These are phyloP conservation scores for Peronospora destructor DNA, from an alignment of 352 stramenopile species.

Conservation along the genomic window DNA sequence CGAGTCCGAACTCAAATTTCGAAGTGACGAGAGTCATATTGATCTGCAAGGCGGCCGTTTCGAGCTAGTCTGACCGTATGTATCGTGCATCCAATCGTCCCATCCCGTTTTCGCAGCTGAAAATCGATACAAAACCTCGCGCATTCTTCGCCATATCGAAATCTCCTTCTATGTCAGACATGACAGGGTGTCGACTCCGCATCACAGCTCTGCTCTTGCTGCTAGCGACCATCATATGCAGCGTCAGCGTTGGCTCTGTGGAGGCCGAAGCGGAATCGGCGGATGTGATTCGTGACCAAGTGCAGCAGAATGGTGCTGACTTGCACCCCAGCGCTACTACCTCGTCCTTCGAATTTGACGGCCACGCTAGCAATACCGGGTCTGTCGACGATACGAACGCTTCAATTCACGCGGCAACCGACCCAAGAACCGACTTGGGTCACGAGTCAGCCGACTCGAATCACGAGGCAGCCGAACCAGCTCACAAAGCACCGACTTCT, in stretches of 20 bases:
- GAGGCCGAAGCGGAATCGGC: constrained; percentile 7
- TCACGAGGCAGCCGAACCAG: neutral
- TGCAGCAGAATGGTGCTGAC: constrained; percentile 6
- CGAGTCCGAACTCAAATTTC: no score
- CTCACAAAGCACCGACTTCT: constrained; percentile 13
- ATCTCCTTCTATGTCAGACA: constrained; percentile 1
- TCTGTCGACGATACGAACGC: no score
- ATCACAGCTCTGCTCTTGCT: constrained; percentile 11
- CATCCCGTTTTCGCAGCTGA: no score
- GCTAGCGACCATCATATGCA: constrained; percentile 18
- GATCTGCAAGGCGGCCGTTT: no score
- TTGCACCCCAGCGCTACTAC: neutral
- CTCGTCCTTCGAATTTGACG: no score
- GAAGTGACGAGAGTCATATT: no score
- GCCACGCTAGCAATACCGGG: neutral
- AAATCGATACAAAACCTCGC: no score
- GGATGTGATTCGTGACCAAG: constrained; percentile 11
- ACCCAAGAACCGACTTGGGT: no score
- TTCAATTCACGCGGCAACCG: no score
- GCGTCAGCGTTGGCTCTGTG: constrained; percentile 5
- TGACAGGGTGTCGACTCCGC: constrained; percentile 10
- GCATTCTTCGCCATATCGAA: constrained; percentile 7
- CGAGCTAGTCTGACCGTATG: no score
- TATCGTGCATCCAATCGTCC: no score
- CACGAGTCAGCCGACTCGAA: no score